Evolutionary conservation across 805 yeast genomes (phyloP).

Genomic region (Spathaspora passalidarum): DNA sequence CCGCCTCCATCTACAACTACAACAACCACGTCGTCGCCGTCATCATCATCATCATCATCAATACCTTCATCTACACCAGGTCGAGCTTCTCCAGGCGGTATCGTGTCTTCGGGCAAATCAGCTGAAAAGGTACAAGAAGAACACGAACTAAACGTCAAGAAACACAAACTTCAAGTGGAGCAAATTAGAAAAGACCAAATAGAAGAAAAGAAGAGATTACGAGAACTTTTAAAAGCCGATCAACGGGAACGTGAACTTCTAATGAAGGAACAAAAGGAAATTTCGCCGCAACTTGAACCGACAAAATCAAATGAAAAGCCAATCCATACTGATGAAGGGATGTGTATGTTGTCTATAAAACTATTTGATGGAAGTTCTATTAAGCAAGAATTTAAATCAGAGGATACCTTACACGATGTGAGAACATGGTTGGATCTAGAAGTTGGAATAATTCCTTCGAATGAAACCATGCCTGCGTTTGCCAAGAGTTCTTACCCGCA

Average conservation of each 20-base stretch:
- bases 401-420: slow-evolving; percentile 51
- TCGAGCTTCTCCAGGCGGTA: slow-evolving; percentile 1
- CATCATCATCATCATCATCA: not conserved
- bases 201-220: slow-evolving; percentile 55
- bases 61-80: not conserved
- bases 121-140: not conserved
- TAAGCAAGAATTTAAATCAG: slow-evolving; percentile 46
- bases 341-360: slow-evolving; percentile 53
- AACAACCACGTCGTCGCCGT: slow-evolving; percentile 7
- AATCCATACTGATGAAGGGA: not conserved
- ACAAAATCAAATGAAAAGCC: not conserved
- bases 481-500: slow-evolving; percentile 58
- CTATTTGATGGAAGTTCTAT: slow-evolving; percentile 65
- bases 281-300: not conserved
- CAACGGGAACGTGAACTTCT: slow-evolving; percentile 39
- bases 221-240: slow-evolving; percentile 52
- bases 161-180: slow-evolving; percentile 10
- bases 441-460: slow-evolving; percentile 34
- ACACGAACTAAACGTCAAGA: slow-evolving; percentile 7
- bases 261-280: slow-evolving; percentile 11
- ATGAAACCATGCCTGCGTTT: slow-evolving; percentile 43
- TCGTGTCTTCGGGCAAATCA: not conserved
- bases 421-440: slow-evolving; percentile 57
- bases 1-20: slow-evolving; percentile 4
- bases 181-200: slow-evolving; percentile 36